Evolutionary conservation across 768 basidiomycete species (phyloP), one percentile per base, ranked within the genome.

Genomic region (Porpolomopsis calyptriformis): DNA sequence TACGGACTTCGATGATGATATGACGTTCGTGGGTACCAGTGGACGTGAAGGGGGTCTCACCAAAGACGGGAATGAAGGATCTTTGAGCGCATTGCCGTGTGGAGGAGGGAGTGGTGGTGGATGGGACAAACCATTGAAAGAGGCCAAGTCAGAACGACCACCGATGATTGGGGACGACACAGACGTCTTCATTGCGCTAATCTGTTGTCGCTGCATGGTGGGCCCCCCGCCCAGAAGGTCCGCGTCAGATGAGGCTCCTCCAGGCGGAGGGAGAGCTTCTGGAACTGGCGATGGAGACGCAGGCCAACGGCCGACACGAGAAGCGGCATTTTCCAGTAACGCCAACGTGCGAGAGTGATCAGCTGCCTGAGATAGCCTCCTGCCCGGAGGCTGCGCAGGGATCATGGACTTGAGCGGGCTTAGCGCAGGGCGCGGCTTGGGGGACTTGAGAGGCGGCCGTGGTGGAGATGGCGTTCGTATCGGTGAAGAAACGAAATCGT

Each of bases 291-390:
- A 70, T 1, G 71, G 64, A n/a, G 73, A 72, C 31, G 64, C 64
- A 7, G 69, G 67, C 71, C 71, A 75, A 20, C 60, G 62, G n/a
- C 70, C 70, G 2, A 64, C 60, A 11, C 67, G 66, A 2, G 76
- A 61, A 6, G 78, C 78, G 6, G 76, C 82, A 12, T 60, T 63
- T 50, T 78, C 71, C 53, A 85, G 58, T 20, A 85, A 64, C 49
- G 68, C 77, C 49, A 73, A 59, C 1, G 80, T 78, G 31, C 80
- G 74, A 47, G 70, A 66, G 51, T 79, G 79, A 46, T 73, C 71
- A 10, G 68, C 66, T 58, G 38, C 66, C 59, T 60, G 49, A 18
- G 43, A 33, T 49, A 47, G 22, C 46, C 58, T 43, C 43, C n/a
- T n/a, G n/a, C 45, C 34, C 18, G 46, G 47, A 25, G 55, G 52